A percentile compares a stretch with the other conserved stretches of the same genome.
Evolutionary conservation across 169 alveolate species (phyloP).

Genomic region (Eimeria tenella): DNA sequence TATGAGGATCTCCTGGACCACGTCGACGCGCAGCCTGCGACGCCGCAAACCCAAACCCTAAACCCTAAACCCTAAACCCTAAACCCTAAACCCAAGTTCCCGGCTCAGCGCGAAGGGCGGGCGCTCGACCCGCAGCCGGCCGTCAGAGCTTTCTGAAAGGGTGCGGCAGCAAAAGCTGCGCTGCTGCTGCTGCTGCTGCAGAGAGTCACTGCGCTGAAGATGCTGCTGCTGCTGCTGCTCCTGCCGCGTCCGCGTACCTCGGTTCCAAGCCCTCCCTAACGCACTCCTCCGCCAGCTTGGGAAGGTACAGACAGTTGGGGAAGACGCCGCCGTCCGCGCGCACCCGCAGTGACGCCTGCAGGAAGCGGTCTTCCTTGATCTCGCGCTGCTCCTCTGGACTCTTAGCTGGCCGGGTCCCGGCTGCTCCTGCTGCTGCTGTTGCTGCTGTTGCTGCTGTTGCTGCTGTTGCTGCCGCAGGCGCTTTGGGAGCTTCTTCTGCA

Average conservation of each 20-base stretch:
- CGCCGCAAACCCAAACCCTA: neutral
- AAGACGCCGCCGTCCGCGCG: neutral
- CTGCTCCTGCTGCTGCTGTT: neutral
- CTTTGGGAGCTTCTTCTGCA: neutral
- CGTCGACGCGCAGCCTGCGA: conserved; percentile 15
- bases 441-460: neutral
- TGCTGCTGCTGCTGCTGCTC: neutral
- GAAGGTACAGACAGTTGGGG: conserved; percentile 27
- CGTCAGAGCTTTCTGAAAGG: no score
- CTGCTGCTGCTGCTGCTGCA: no score
- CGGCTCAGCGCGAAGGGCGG: no score
- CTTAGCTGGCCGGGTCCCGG: neutral
- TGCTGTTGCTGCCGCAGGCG: neutral
- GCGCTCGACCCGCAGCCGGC: no score
- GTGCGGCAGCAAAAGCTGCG: no score
- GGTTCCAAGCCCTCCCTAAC: neutral
- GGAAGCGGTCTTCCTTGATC: conserved; percentile 16
- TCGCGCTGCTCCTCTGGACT: neutral
- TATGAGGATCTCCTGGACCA: conserved; percentile 36
- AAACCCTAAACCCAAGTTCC: no score
- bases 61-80: neutral
- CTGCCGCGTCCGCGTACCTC: neutral
- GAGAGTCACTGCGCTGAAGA: neutral
- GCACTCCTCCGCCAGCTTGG: conserved; percentile 18
- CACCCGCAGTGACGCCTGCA: conserved; percentile 27